Conservation (phyloP, 1,139 yeast species). For the Candida sp. region DNA sequence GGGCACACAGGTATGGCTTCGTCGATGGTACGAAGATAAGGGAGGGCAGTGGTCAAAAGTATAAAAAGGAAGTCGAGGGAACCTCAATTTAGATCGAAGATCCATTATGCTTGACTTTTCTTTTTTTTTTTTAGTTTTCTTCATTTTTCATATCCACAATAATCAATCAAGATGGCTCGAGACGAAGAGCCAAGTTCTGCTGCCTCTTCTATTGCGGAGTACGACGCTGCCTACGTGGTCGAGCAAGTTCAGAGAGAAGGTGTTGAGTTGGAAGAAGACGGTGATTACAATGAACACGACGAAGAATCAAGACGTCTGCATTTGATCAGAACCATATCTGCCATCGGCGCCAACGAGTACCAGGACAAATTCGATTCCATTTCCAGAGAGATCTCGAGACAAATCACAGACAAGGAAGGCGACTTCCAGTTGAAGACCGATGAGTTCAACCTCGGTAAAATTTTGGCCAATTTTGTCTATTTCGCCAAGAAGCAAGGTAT, state of each 20-base stretch:
- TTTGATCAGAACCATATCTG: slow-evolving; percentile 20
- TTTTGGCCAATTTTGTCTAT: slow-evolving; percentile 18
- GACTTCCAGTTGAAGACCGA: slow-evolving; percentile 16
- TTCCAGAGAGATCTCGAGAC: slow-evolving; percentile 16
- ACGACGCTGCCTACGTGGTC: neutral
- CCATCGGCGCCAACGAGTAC: slow-evolving; percentile 12
- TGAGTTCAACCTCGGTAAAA: slow-evolving; percentile 16
- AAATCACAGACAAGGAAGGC: slow-evolving; percentile 16
- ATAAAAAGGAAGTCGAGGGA: too few species aligned
- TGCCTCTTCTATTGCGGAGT: neutral
- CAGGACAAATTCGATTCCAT: slow-evolving; percentile 14
- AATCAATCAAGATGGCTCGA: neutral
- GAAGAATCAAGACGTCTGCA: slow-evolving; percentile 16
- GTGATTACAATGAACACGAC: slow-evolving; percentile 11
- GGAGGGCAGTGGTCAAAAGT: too few species aligned
- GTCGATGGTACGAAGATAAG: too few species aligned
- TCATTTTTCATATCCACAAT: too few species aligned
- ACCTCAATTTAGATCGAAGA: too few species aligned
- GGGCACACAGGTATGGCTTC: too few species aligned
- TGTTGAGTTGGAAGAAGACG: neutral
- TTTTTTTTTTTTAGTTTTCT: too few species aligned
- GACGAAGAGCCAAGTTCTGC: neutral
- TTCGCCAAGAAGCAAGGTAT: slow-evolving; percentile 43
- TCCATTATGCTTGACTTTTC: too few species aligned
- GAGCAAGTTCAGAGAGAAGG: neutral